phyloP scores from a whole-genome alignment of 1,139 yeast genomes.

The Blastobotrys petasosporus region DNA sequence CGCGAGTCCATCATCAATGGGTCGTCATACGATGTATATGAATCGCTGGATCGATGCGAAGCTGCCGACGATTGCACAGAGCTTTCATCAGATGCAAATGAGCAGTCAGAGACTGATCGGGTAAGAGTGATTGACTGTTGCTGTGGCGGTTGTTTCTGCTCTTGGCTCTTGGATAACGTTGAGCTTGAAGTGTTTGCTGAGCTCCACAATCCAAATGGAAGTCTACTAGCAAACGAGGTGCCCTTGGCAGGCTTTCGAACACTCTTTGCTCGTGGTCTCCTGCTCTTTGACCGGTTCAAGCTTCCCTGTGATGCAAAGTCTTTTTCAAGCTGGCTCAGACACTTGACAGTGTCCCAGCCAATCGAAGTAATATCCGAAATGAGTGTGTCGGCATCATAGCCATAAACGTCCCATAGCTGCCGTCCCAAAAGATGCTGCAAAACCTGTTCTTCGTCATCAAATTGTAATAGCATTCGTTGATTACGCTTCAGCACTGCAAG shows the following conservation, averaged over 20 bases:
- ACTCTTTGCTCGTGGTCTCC: conserved; percentile 1
- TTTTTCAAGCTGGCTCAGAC: conserved; percentile 26
- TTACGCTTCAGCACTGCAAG: conserved; percentile 51
- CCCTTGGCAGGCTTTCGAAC: not conserved
- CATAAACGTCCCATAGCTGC: conserved; percentile 44
- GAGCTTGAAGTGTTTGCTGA: not conserved
- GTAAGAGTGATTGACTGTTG: not conserved
- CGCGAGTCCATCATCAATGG: not conserved
- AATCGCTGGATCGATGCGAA: not conserved
- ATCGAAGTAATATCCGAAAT: conserved; percentile 42
- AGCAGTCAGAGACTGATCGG: not conserved
- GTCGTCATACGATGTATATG: not conserved
- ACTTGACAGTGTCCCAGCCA: conserved; percentile 18
- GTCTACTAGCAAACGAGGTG: too few relatives aligned
- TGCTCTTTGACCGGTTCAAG: not conserved
- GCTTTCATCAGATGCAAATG: not conserved
- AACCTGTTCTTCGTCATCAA: conserved; percentile 55
- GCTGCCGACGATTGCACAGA: conserved; percentile 3
- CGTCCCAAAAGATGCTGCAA: conserved; percentile 58
- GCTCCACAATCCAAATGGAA: not conserved
- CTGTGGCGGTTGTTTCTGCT: not conserved
- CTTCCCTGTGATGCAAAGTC: conserved; percentile 14
- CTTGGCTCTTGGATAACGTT: not conserved
- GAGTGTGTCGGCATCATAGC: conserved; percentile 42
- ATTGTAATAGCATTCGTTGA: conserved; percentile 45